Evolutionary conservation across 805 yeast genomes (phyloP).

Genomic region (Saccharomyces eubayanus): DNA sequence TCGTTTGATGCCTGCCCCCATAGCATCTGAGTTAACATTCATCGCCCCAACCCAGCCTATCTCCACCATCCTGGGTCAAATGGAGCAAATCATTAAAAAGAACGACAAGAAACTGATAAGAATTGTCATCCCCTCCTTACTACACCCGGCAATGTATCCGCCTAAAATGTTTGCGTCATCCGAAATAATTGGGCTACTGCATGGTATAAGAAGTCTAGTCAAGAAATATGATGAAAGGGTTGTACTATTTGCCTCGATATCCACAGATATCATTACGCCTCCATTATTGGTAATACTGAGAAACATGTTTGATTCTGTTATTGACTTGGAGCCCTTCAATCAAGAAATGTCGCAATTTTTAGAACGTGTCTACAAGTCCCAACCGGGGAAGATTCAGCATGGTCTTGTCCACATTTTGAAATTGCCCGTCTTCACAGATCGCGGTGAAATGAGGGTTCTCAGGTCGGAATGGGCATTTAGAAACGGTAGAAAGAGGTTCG

Average conservation of each 20-base stretch:
- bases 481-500: constrained; percentile 75
- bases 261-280: constrained; percentile 54
- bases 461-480: constrained; percentile 77
- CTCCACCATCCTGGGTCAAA: constrained; percentile 32
- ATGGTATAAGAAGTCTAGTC: constrained; percentile 46
- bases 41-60: constrained; percentile 35
- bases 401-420: constrained; percentile 75
- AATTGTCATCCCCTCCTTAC: constrained; percentile 63
- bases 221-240: constrained; percentile 40
- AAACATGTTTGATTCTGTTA: constrained; percentile 52
- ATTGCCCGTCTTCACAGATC: constrained; percentile 54
- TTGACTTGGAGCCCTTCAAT: constrained; percentile 74
- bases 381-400: constrained; percentile 68
- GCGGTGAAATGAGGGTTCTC: constrained; percentile 72
- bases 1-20: constrained; percentile 58
- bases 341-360: constrained; percentile 59
- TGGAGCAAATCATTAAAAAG: constrained; percentile 38
- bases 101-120: constrained; percentile 47
- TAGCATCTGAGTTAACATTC: constrained; percentile 49
- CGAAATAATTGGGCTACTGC: constrained; percentile 52
- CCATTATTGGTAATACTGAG: constrained; percentile 47
- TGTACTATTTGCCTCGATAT: constrained; percentile 46
- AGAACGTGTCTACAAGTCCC: constrained; percentile 54
- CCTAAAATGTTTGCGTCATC: constrained; percentile 40
- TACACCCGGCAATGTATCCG: constrained; percentile 69